Evolutionary conservation across 2,329 filamentous ascomycete genomes (phyloP), one percentile per base, ranked within the genome.

Genomic region (Epichloe elymi): DNA sequence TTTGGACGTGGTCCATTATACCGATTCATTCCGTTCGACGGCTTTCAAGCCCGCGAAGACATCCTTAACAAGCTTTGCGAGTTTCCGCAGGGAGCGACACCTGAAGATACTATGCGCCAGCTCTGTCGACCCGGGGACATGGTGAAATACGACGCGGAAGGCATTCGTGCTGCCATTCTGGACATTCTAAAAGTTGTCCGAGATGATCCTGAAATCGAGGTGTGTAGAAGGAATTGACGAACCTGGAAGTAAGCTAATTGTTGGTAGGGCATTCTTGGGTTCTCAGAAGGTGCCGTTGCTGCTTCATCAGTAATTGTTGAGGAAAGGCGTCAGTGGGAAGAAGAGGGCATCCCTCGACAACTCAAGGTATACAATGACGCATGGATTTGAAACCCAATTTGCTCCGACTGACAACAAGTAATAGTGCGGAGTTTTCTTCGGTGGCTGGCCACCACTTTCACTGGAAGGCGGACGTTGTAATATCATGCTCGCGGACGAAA

Each of bases 281-380:
- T 81, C 57, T 80, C 77, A 0, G 78, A 82, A 59, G 79, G 79
- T 3, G 77, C 79, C 1, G 74, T 74, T 0, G 70, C 77, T 14
- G 79, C 78, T 0, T 72, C 73, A 0, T 77, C 73, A 0, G 59
- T 77, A 8, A 64, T 80, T 8, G 62, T 80, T 3, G 72, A 78
- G 48, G 75, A 79, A 57, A 65, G 70, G 50, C 63, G 67, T 4
- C 65, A 70, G 11, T 59, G 53, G 11, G 59, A 62, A 42, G 56
- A 63, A 41, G 50, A 62, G 14, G 64, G 63, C 11, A 57, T 60
- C 14, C 61, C 63, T 2, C 62, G 68, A 7, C 63, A 61, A 8
- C 65, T 69, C 56, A 67, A 69, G 62, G 65, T 65, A 20, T 37
- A 54, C 26, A 47, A 10, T 58, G 60, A 44, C 51, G 4, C n/a